phyloP scores from a whole-genome alignment of 2,329 filamentous ascomycete species.

The Endoconidiophora laricicola region DNA sequence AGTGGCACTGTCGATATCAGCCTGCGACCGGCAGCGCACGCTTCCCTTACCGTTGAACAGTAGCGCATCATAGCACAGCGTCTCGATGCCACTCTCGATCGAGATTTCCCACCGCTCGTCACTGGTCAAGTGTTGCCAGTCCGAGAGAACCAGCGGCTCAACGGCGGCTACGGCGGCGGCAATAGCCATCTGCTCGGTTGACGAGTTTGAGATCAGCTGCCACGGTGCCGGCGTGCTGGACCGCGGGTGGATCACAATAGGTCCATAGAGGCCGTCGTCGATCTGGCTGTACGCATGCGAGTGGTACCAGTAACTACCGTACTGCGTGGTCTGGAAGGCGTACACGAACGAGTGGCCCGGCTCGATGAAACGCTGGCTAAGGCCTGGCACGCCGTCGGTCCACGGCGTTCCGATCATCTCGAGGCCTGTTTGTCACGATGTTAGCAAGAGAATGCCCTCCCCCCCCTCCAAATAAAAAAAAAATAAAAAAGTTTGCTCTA shows the following conservation, averaged over 20 bases:
- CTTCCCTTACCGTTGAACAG: constrained; percentile 45
- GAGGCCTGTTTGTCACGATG: constrained; percentile 21
- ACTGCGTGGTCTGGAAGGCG: constrained; percentile 36
- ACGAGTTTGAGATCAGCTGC: constrained; percentile 27
- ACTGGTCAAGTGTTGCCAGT: constrained; percentile 39
- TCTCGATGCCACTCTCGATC: constrained; percentile 28
- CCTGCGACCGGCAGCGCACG: constrained; percentile 31
- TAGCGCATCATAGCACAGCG: constrained; percentile 41
- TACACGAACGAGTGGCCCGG: constrained; percentile 34
- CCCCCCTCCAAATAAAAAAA: background rate
- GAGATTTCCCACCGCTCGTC: constrained; percentile 29
- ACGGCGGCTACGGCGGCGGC: constrained; percentile 30
- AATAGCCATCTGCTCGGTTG: constrained; percentile 20
- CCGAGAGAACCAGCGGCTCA: constrained; percentile 34
- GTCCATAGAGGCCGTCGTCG: constrained; percentile 42
- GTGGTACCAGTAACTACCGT: constrained; percentile 47
- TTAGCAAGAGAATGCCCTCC: background rate
- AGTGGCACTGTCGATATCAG: constrained; percentile 26
- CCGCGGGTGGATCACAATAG: constrained; percentile 32
- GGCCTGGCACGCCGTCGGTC: constrained; percentile 43
- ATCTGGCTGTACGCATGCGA: constrained; percentile 38
- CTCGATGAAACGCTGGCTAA: constrained; percentile 35
- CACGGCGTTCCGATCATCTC: constrained; percentile 36
- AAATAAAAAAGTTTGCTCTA: background rate
- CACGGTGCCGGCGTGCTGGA: constrained; percentile 27